These are phyloP conservation scores for Trichophyton simii DNA, from an alignment of 2,329 filamentous ascomycete species.

Conservation along the genomic window DNA sequence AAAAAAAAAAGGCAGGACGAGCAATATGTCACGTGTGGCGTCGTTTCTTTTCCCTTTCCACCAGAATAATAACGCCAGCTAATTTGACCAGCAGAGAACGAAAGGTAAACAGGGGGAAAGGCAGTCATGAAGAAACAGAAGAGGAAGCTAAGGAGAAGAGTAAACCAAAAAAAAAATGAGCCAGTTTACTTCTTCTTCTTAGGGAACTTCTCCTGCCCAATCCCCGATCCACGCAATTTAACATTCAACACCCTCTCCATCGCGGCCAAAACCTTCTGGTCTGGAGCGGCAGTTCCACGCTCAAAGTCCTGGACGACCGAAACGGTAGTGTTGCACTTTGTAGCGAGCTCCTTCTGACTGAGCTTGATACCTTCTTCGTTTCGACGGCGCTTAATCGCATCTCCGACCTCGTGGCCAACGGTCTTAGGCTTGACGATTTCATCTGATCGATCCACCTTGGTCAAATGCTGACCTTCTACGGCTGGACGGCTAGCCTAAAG, in stretches of 20 bases:
- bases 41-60: not conserved
- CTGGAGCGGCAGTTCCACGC: conserved; percentile 61
- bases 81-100: not conserved
- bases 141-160: not conserved
- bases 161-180: not conserved
- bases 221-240: conserved; percentile 73
- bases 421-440: conserved; percentile 97
- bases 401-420: conserved; percentile 65
- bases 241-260: conserved; percentile 82
- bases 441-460: conserved; percentile 93
- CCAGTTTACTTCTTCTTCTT: conserved; percentile 50
- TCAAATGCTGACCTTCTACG: conserved; percentile 83
- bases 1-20: not conserved
- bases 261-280: conserved; percentile 65
- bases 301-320: conserved; percentile 75
- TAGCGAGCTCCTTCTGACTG: conserved; percentile 81
- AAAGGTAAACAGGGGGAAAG: not conserved
- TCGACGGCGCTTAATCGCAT: conserved; percentile 69
- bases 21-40: not conserved
- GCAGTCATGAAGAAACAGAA: not conserved
- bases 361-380: conserved; percentile 80
- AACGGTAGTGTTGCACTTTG: conserved; percentile 77
- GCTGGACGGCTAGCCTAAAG: conserved; percentile 22
- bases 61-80: not conserved
- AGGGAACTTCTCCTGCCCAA: conserved; percentile 69